Conservation (phyloP, 192 early-diverging fungal species). For the Entomortierella chlamydospora region DNA sequence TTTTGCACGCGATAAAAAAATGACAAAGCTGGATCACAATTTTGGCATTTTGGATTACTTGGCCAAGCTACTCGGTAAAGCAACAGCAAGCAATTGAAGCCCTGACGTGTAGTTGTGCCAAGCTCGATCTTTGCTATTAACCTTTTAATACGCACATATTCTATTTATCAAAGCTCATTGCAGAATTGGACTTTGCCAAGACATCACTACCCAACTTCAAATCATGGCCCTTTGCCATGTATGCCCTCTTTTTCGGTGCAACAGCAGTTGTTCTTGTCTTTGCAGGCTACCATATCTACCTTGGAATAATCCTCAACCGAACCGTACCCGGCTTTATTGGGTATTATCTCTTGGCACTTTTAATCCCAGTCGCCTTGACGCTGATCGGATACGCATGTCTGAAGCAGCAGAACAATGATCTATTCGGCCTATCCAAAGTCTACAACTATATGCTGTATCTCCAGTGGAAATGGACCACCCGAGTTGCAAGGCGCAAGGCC, state of each 20-base stretch:
- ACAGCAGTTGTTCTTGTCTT: slow-evolving; percentile 66
- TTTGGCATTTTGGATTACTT: slow-evolving; percentile 52
- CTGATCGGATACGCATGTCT: slow-evolving; percentile 37
- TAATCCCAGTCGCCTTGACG: slow-evolving; percentile 58
- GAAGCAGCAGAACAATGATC: slow-evolving; percentile 59
- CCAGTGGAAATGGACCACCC: slow-evolving; percentile 9
- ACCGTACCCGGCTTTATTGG: slow-evolving; percentile 51
- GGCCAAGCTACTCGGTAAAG: slow-evolving; percentile 51
- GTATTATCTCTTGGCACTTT: slow-evolving; percentile 59
- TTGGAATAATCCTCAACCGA: slow-evolving; percentile 39
- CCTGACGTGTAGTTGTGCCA: background rate
- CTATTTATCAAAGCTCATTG: slow-evolving; percentile 54
- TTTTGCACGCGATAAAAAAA: background rate
- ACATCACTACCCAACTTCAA: slow-evolving; percentile 72
- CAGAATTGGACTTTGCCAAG: slow-evolving; percentile 75
- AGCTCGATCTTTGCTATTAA: background rate
- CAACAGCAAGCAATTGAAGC: background rate
- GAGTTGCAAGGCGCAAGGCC: slow-evolving; percentile 8
- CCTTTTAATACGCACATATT: slow-evolving; percentile 7
- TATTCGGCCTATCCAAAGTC: slow-evolving; percentile 27
- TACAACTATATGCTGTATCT: slow-evolving; percentile 29
- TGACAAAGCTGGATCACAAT: slow-evolving; percentile 49
- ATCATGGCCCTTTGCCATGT: slow-evolving; percentile 74
- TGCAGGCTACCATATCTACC: slow-evolving; percentile 69
- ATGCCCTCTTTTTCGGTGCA: slow-evolving; percentile 69